Base-by-base conservation (phyloP, 2,329 filamentous ascomycete species). In the Colletotrichum simmondsii region DNA sequence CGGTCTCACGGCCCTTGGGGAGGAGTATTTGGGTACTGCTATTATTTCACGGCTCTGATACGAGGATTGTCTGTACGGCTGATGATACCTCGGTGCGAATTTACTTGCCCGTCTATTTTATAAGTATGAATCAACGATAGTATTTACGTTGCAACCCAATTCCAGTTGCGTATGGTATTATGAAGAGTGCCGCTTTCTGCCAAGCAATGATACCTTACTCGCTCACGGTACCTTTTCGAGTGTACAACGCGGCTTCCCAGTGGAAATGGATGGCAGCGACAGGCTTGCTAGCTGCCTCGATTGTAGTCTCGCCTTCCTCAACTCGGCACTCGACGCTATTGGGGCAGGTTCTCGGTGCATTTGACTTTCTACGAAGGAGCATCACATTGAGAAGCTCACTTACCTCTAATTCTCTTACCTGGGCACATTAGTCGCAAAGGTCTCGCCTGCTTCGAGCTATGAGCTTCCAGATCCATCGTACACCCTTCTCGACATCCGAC, bases 11-110 rank as follows among this genome's bases (percentile, higher is more conserved):
- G 11, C 70, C 65, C 26, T 19, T 52, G 22, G 49, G 60, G 22
- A 30, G 71, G 70, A 61, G 67, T 70, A 46, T 65, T 58, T 65
- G 66, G 66, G 30, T 60, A n/a, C 52, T 70, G 42, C 42, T 49
- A n/a, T 49, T 22, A n/a, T 49, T 49, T 49, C 42, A 49, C 61
- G 61, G 54, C 26, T 65, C 61, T 28, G 60, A 49, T 53, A 37
- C 49, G 71, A 72, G 66, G 46, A 26, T 56, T 65, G 49, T 65
- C 66, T 71, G 68, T 32, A 65, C 54, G 52, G 52, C 62, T 63
- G 63, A 59, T 72, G 71, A 73, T 73, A 73, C 68, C 71, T 73
- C 62, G 63, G 28, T 19, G 52, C 63, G 63, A 67, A 59, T 56
- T 7, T 54, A 28, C 30, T 57, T 72, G 62, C 56, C 62, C 37